These are phyloP conservation scores for Plectosphaerella cucumerina DNA, from an alignment of 2,329 filamentous ascomycete genomes.

Conservation along the genomic window DNA sequence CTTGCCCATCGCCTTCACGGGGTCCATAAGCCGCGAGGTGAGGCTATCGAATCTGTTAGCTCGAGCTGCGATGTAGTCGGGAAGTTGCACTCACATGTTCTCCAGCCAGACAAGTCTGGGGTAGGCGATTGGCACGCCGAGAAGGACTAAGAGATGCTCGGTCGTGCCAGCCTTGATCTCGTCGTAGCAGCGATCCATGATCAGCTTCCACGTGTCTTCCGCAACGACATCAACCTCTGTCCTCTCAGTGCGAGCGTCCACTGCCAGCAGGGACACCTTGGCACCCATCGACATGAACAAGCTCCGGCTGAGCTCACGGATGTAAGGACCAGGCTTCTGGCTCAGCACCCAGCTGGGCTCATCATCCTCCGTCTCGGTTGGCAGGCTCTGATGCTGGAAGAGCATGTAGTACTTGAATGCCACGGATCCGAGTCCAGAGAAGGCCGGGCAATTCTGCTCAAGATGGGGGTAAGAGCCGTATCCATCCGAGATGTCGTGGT, in stretches of 20 bases:
- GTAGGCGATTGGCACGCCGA: conserved; percentile 82
- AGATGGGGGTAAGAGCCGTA: conserved; percentile 90
- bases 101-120: conserved; percentile 69
- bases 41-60: conserved; percentile 49
- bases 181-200: conserved; percentile 79
- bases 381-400: conserved; percentile 91
- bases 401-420: conserved; percentile 99
- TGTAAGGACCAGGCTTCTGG: conserved; percentile 77
- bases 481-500: conserved; percentile 88
- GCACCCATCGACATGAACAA: conserved; percentile 80
- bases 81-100: conserved; percentile 51
- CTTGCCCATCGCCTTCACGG: conserved; percentile 82
- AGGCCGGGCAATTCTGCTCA: conserved; percentile 87
- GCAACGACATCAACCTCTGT: conserved; percentile 77
- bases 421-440: conserved; percentile 82
- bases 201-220: conserved; percentile 76
- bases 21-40: conserved; percentile 81
- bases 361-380: conserved; percentile 71
- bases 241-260: conserved; percentile 89
- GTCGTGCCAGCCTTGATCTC: conserved; percentile 82
- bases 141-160: conserved; percentile 82
- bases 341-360: conserved; percentile 94
- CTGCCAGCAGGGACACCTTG: conserved; percentile 74
- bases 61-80: not conserved
- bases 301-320: conserved; percentile 79